Evolutionary conservation across 345 rosid genomes (phyloP).

Genomic region (Brassica juncea): DNA sequence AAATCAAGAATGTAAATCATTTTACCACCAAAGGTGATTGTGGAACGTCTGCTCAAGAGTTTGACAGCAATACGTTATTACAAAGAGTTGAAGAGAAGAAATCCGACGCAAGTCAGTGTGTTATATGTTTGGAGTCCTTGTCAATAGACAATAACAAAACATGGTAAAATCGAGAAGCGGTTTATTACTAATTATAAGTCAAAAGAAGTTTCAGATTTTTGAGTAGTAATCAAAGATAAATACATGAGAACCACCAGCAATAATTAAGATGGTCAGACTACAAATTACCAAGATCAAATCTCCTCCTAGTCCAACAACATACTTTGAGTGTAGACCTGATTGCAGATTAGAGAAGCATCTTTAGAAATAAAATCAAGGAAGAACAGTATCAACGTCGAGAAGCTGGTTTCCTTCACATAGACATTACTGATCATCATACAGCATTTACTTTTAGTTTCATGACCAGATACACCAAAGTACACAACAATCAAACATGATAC

Average conservation of each 20-base stretch:
- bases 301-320: neutral
- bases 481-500: neutral
- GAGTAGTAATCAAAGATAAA: neutral
- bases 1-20: neutral
- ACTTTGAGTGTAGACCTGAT: neutral
- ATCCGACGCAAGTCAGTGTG: neutral
- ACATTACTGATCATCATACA: neutral
- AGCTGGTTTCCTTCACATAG: neutral
- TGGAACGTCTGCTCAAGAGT: neutral
- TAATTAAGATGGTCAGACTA: neutral
- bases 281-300: constrained; percentile 8
- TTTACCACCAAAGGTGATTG: neutral
- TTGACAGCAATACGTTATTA: neutral
- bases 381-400: neutral
- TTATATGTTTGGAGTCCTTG: neutral
- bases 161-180: neutral
- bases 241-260: neutral
- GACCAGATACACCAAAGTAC: neutral
- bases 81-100: neutral
- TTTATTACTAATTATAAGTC: neutral
- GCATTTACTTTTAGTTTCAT: neutral
- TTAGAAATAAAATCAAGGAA: neutral
- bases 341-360: neutral
- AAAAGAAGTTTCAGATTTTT: neutral
- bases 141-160: neutral